These are phyloP conservation scores for Rhynchosporium secalis DNA, from an alignment of 2,329 filamentous ascomycete species.

Conservation along the genomic window DNA sequence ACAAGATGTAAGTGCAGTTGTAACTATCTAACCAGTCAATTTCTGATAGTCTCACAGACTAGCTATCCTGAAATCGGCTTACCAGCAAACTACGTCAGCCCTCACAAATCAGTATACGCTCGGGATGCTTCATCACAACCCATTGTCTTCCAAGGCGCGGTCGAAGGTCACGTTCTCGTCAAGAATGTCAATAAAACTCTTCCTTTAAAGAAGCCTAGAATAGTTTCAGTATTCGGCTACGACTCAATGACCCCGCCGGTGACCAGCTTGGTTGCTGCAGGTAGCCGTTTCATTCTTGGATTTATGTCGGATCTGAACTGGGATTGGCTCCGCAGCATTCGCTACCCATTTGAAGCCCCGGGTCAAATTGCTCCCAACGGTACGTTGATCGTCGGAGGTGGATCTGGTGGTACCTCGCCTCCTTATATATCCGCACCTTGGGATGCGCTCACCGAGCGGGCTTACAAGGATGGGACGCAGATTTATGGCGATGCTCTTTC, in stretches of 20 bases:
- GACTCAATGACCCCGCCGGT: slow-evolving; percentile 44
- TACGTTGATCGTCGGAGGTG: slow-evolving; percentile 34
- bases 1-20: slow-evolving; percentile 46
- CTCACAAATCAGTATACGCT: slow-evolving; percentile 56
- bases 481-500: slow-evolving; percentile 59
- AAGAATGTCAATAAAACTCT: slow-evolving; percentile 56
- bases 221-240: slow-evolving; percentile 62
- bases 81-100: slow-evolving; percentile 48
- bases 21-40: no score
- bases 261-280: slow-evolving; percentile 38
- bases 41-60: slow-evolving; percentile 29
- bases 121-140: slow-evolving; percentile 45
- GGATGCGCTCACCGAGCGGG: slow-evolving; percentile 53
- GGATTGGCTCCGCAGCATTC: no score
- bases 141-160: slow-evolving; percentile 54
- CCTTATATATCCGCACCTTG: slow-evolving; percentile 54
- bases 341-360: no score
- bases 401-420: slow-evolving; percentile 50
- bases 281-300: slow-evolving; percentile 40
- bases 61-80: slow-evolving; percentile 47
- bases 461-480: slow-evolving; percentile 55
- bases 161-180: slow-evolving; percentile 66
- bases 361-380: background rate
- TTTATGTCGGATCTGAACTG: no score
- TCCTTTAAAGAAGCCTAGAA: slow-evolving; percentile 49